phyloP scores from a whole-genome alignment of 2,329 filamentous ascomycete species.

The Aspergillus awamori region DNA sequence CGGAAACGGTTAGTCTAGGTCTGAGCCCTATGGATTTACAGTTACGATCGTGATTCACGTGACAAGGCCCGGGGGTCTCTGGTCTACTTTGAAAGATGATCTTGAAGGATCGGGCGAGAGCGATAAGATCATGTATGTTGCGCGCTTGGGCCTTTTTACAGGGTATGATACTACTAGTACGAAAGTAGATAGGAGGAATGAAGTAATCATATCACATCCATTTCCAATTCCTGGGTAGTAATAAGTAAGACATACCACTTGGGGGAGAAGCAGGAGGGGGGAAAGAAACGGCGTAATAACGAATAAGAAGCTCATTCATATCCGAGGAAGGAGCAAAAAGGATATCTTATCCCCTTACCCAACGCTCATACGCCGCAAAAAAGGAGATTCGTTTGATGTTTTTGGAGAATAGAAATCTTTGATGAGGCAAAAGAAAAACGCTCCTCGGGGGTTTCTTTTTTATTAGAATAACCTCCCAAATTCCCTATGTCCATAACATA shows the following conservation, averaged over 20 bases:
- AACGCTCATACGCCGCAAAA: constrained; percentile 29
- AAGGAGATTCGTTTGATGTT: constrained; percentile 19
- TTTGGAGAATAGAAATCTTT: constrained; percentile 29
- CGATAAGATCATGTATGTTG: not conserved
- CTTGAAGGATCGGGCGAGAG: not conserved
- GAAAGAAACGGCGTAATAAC: not conserved
- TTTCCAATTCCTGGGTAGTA: constrained; percentile 28
- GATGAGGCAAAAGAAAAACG: constrained; percentile 24
- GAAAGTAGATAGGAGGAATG: not conserved
- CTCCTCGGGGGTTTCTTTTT: not conserved
- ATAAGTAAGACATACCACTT: constrained; percentile 18
- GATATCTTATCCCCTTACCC: constrained; percentile 13
- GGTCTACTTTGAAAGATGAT: not conserved
- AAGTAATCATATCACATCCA: constrained; percentile 30
- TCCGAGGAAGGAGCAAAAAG: constrained; percentile 17
- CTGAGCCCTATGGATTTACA: constrained; percentile 20
- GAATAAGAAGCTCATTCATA: constrained; percentile 10
- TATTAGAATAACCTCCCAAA: constrained; percentile 22
- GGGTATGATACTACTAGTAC: not conserved
- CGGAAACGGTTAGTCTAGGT: constrained; percentile 22
- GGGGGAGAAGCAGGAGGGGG: constrained; percentile 25
- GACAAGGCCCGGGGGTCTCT: not conserved
- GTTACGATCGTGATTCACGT: not conserved
- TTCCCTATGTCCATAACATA: constrained; percentile 17
- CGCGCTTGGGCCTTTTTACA: not conserved